Conservation (phyloP, 1,284 basidiomycete species). For the Pseudozyma flocculosa region DNA sequence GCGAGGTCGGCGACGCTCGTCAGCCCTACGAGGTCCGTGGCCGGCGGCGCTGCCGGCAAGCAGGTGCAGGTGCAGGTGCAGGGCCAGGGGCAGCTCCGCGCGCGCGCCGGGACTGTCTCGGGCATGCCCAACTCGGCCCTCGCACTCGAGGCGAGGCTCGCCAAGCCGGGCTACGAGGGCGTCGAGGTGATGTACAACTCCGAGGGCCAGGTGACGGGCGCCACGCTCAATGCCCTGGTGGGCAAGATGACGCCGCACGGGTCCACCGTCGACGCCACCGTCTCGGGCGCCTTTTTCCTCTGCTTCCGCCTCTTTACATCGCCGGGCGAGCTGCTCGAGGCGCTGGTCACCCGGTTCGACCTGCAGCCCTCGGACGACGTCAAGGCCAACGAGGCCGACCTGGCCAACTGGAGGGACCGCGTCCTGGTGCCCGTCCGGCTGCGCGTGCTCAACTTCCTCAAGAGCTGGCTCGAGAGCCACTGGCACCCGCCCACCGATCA, state of each 20-base stretch:
- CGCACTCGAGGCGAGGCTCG: slow-evolving; percentile 21
- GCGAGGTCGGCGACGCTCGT: too few relatives aligned
- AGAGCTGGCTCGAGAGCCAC: slow-evolving; percentile 86
- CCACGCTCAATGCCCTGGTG: slow-evolving; percentile 80
- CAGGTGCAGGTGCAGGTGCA: too few relatives aligned
- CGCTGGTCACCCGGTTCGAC: slow-evolving; percentile 79
- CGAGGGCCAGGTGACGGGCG: slow-evolving; percentile 86
- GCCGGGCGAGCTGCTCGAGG: slow-evolving; percentile 72
- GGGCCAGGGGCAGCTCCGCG: too few relatives aligned
- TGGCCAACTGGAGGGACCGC: slow-evolving; percentile 74
- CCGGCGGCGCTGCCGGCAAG: too few relatives aligned
- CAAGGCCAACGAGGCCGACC: slow-evolving; percentile 66
- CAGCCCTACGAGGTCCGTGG: too few relatives aligned
- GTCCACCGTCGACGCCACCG: slow-evolving; percentile 74
- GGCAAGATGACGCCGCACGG: slow-evolving; percentile 97
- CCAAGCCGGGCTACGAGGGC: slow-evolving; percentile 59
- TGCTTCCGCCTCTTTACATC: slow-evolving; percentile 92
- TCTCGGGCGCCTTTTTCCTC: slow-evolving; percentile 86
- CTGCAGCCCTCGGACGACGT: slow-evolving; percentile 61
- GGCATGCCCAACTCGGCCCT: too few relatives aligned
- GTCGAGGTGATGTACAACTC: slow-evolving; percentile 86
- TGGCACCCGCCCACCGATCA: slow-evolving; percentile 69
- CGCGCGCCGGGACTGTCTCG: too few relatives aligned
- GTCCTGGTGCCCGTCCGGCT: slow-evolving; percentile 86
- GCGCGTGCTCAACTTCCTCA: slow-evolving; percentile 86